Base-by-base conservation (phyloP, 1,284 basidiomycete genomes). In the Tilletiaria anomala region DNA sequence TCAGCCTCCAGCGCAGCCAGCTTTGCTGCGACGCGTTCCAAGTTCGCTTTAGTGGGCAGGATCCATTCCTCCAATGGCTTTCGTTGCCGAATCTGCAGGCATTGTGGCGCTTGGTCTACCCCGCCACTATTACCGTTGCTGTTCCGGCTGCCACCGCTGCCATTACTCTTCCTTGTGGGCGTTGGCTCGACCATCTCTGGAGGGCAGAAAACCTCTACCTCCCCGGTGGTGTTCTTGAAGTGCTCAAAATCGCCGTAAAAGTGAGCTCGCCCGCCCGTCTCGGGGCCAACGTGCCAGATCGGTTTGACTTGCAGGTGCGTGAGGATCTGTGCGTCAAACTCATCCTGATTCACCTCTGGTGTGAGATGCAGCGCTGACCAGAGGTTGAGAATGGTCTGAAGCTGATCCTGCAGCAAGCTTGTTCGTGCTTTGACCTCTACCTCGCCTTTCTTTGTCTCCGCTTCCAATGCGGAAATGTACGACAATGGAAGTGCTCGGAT, bases 1-100 rank as follows among this genome's bases (percentile, higher is more conserved):
- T 62, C 61, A 11, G 42, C 41, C 34, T 61, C 58, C 18, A 66
- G 50, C 43, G 44, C 19, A n/a, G 22, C 32, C 8, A 22, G n/a
- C 26, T 8, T 8, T n/a, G 26, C n/a, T n/a, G 26, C 8, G 26
- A n/a, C 26, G 10, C n/a, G 26, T 8, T 8, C 8, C 26, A 29
- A n/a, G 26, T 29, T 8, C 26, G 8, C 26, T 8, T 8, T n/a
- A 29, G 26, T 29, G 26, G 26, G 26, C 26, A 29, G 26, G 10
- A 8, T 29, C 26, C 26, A 8, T 29, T n/a, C 10, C 8, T 29
- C 26, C 10, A 29, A 29, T n/a, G n/a, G n/a, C n/a, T n/a, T n/a
- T n/a, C n/a, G n/a, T n/a, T n/a, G n/a, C n/a, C n/a, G n/a, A n/a
- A n/a, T n/a, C n/a, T n/a, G n/a, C n/a, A n/a, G n/a, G n/a, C n/a